These are phyloP conservation scores for Suillus bovinus DNA, from an alignment of 768 basidiomycete species.

Conservation along the genomic window DNA sequence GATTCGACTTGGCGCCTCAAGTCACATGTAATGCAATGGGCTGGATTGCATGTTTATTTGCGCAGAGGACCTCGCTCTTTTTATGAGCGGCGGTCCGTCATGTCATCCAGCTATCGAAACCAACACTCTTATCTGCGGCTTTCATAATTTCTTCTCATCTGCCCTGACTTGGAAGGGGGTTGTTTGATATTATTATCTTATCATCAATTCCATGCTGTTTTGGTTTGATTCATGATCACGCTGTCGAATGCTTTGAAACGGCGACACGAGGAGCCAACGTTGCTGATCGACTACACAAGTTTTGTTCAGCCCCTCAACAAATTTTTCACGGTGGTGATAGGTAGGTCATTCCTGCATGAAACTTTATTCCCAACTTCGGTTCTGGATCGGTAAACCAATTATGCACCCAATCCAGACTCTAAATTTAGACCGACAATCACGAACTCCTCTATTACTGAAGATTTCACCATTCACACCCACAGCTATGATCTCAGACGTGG, in stretches of 20 bases:
- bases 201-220: background rate
- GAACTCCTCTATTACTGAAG: background rate
- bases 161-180: background rate
- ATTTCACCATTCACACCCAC: background rate
- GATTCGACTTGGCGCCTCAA: background rate
- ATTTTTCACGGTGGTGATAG: background rate
- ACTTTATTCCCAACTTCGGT: no score
- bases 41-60: background rate
- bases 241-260: background rate
- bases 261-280: background rate
- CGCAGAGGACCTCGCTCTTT: background rate
- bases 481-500: background rate
- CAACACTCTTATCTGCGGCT: background rate
- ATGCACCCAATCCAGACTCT: background rate
- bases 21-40: no score
- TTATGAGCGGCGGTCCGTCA: background rate
- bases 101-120: background rate
- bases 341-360: background rate
- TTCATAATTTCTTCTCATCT: background rate
- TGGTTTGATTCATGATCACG: background rate
- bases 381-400: background rate
- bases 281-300: background rate
- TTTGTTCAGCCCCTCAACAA: background rate
- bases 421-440: constrained; percentile 5
- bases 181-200: background rate